phyloP scores from a whole-genome alignment of 345 rosid genomes.

The Excoecaria cochinchinensis region DNA sequence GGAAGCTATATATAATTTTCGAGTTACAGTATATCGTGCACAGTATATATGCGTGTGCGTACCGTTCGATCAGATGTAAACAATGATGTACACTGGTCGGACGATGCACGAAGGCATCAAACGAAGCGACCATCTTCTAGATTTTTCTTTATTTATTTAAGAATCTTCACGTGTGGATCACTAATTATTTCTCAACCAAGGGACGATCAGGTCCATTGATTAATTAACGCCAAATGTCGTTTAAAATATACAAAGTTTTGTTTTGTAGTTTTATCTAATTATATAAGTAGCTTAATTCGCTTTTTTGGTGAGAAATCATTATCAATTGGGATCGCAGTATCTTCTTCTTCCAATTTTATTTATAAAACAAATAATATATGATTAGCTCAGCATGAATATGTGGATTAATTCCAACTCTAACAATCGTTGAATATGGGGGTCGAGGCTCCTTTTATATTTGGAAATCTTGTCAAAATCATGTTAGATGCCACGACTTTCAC shows the following conservation, averaged over 20 bases:
- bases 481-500: not conserved
- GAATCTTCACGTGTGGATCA: too few relatives aligned
- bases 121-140: too few relatives aligned
- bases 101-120: too few relatives aligned
- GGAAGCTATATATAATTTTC: too few relatives aligned
- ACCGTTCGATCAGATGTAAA: too few relatives aligned
- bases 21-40: too few relatives aligned
- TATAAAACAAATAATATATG: not conserved
- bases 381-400: too few relatives aligned
- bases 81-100: too few relatives aligned
- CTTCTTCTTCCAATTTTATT: not conserved
- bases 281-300: not conserved
- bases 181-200: not conserved
- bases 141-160: too few relatives aligned
- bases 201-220: not conserved
- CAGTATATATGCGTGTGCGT: too few relatives aligned
- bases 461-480: not conserved
- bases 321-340: constrained; percentile 3
- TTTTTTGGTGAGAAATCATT: constrained; percentile 3
- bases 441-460: not conserved
- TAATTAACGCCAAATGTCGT: not conserved
- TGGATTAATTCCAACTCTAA: too few relatives aligned
- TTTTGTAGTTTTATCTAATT: not conserved
- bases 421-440: not conserved
- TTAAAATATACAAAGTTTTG: not conserved